These are phyloP conservation scores for Clitoria ternatea DNA, from an alignment of 306 rosid species.

Conservation along the genomic window DNA sequence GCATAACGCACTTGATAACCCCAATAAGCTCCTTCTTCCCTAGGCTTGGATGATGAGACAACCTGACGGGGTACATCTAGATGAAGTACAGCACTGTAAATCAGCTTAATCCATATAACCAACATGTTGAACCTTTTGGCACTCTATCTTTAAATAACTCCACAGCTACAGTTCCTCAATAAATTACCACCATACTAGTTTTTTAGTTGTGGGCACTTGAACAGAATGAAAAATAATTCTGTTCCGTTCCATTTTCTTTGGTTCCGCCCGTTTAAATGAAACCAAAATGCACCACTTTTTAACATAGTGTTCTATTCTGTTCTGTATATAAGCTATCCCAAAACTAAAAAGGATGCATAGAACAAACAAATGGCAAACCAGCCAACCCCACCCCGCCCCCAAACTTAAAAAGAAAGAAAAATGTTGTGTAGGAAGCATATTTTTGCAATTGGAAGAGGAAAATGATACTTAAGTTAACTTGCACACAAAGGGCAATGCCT, in stretches of 20 bases:
- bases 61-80: constrained; percentile 57
- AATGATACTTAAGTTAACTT: not conserved
- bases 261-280: too few species aligned
- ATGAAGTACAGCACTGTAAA: constrained; percentile 27
- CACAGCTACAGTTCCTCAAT: not conserved
- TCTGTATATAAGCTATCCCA: too few species aligned
- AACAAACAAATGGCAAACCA: not conserved
- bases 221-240: too few species aligned
- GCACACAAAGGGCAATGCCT: not conserved
- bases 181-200: too few species aligned
- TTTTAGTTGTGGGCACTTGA: too few species aligned
- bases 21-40: constrained; percentile 90
- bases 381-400: too few species aligned
- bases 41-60: constrained; percentile 70
- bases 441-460: not conserved
- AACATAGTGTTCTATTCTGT: too few species aligned
- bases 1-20: constrained; percentile 97
- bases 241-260: too few species aligned
- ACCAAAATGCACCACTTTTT: too few species aligned
- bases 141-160: not conserved
- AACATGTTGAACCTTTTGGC: not conserved
- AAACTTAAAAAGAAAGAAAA: not conserved
- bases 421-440: not conserved
- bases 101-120: constrained; percentile 20
- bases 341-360: not conserved